A percentile compares a stretch with the other conserved stretches of the same genome.
Conservation (phyloP, 352 stramenopile genomes). For the Globisporangium cylindrosporum region DNA sequence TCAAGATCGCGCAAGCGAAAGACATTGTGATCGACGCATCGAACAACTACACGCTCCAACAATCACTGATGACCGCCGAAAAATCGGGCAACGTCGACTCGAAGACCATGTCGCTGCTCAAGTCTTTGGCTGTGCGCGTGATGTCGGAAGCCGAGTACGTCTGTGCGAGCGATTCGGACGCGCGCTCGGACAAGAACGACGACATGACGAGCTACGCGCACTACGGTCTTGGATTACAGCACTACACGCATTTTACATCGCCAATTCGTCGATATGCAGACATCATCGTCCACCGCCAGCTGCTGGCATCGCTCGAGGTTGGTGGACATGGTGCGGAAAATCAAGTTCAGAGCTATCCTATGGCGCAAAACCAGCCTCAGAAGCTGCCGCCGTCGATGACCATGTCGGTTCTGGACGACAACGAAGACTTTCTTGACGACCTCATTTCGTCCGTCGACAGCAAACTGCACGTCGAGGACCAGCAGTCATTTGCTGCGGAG, state of each 20-base stretch:
- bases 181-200: slow-evolving; percentile 31
- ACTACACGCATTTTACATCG: slow-evolving; percentile 92
- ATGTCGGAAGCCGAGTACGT: slow-evolving; percentile 96
- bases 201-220: slow-evolving; percentile 72
- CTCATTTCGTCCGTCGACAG: slow-evolving; percentile 62
- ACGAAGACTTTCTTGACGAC: slow-evolving; percentile 63
- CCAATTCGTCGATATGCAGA: slow-evolving; percentile 90
- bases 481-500: background rate
- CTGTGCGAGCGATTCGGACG: slow-evolving; percentile 64
- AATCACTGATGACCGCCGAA: slow-evolving; percentile 62
- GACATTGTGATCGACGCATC: slow-evolving; percentile 70
- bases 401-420: slow-evolving; percentile 55
- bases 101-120: slow-evolving; percentile 88
- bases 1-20: slow-evolving; percentile 65
- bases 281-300: slow-evolving; percentile 89
- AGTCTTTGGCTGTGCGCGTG: slow-evolving; percentile 90
- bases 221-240: slow-evolving; percentile 86
- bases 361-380: slow-evolving; percentile 4
- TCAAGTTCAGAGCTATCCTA: background rate
- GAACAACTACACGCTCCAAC: slow-evolving; percentile 83
- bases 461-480: slow-evolving; percentile 37
- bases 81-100: slow-evolving; percentile 54
- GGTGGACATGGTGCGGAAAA: background rate
- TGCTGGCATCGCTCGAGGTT: slow-evolving; percentile 54
- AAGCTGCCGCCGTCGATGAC: slow-evolving; percentile 43